A percentile compares a stretch with the other conserved stretches of the same genome.
phyloP scores from a whole-genome alignment of 345 rosid genomes.

The Durio zibethinus region DNA sequence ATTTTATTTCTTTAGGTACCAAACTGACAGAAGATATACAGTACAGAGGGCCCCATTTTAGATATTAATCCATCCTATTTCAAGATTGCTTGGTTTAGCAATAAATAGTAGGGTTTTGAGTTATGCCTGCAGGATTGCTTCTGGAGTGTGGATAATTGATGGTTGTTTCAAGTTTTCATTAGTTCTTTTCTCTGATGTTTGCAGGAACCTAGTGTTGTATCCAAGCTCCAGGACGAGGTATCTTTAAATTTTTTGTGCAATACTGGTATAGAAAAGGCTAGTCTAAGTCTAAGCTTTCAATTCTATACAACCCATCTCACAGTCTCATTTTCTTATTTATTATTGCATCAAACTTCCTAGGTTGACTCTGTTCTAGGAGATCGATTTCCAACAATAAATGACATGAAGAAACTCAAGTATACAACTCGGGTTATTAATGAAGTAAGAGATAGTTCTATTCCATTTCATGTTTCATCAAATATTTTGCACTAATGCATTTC shows the following conservation, averaged over 20 bases:
- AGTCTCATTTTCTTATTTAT: neutral
- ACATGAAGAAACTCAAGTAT: conserved; percentile 84
- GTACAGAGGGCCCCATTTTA: too few species aligned
- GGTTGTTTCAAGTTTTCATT: neutral
- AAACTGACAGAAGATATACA: too few species aligned
- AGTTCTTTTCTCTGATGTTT: conserved; percentile 19
- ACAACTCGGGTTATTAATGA: conserved; percentile 91
- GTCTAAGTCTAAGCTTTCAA: conserved; percentile 2
- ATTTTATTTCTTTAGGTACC: too few species aligned
- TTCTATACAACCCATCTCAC: neutral
- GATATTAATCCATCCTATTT: neutral
- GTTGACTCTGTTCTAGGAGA: conserved; percentile 91
- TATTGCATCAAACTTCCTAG: conserved; percentile 36
- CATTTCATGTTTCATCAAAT: neutral
- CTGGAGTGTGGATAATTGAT: neutral
- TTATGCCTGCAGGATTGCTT: neutral
- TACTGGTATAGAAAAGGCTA: neutral
- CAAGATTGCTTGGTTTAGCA: neutral
- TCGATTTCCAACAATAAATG: conserved; percentile 74
- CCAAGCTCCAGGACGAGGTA: conserved; percentile 93
- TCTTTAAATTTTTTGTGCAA: neutral
- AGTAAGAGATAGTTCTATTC: conserved; percentile 33
- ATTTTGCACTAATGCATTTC: neutral
- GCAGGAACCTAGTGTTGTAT: conserved; percentile 74
- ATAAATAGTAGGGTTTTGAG: neutral